Evolutionary conservation across 352 stramenopile genomes (phyloP).

Genomic region (Phytophthora litchii): DNA sequence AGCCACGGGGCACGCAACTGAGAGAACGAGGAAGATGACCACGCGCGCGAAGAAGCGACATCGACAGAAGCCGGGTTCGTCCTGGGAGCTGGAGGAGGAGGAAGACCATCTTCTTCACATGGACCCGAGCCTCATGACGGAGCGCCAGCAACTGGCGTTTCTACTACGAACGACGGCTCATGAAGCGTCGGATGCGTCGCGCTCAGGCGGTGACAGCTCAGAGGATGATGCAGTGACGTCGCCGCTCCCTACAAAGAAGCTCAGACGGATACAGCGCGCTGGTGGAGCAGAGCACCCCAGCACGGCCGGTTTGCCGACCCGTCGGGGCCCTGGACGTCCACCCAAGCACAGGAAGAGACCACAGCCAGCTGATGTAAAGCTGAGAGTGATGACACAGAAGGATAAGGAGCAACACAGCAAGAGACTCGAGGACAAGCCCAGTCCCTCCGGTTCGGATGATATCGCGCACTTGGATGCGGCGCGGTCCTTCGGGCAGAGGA

Average conservation of each 20-base stretch:
- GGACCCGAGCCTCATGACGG: constrained; percentile 79
- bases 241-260: constrained; percentile 22
- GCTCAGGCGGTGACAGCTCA: constrained; percentile 36
- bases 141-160: constrained; percentile 82
- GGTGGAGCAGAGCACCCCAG: neutral
- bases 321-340: constrained; percentile 30
- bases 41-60: constrained; percentile 29
- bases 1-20: constrained; percentile 10
- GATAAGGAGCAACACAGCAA: neutral
- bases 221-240: constrained; percentile 27
- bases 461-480: constrained; percentile 42
- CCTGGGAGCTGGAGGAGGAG: constrained; percentile 22
- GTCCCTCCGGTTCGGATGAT: constrained; percentile 59
- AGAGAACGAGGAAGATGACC: constrained; percentile 19
- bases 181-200: constrained; percentile 41
- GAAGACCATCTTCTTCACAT: constrained; percentile 34
- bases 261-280: constrained; percentile 7
- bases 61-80: constrained; percentile 2
- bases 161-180: constrained; percentile 71
- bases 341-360: constrained; percentile 33
- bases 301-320: constrained; percentile 3
- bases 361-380: constrained; percentile 8
- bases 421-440: constrained; percentile 25
- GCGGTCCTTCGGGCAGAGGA: constrained; percentile 24
- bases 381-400: constrained; percentile 10